Evolutionary conservation across 495 filamentous ascomycete genomes (phyloP).

Genomic region (Penicillium cosmopolitanum): DNA sequence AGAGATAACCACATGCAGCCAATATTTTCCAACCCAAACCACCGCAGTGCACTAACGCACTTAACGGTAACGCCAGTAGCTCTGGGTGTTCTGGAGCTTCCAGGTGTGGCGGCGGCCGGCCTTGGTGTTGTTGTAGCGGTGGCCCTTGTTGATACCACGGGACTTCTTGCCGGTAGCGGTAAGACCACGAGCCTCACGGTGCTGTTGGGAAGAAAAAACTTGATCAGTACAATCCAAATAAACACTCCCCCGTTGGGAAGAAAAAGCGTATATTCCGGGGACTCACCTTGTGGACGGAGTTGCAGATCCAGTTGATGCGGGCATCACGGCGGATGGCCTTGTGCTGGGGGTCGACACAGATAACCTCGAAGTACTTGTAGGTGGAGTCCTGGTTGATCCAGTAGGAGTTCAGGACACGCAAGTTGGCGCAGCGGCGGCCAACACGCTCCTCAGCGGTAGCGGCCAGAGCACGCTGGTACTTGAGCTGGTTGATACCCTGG

Average conservation of each 20-base stretch:
- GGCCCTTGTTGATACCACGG: conserved; percentile 97
- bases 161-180: conserved; percentile 99
- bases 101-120: conserved; percentile 97
- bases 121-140: conserved; percentile 96
- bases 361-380: conserved; percentile 99
- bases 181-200: conserved; percentile 95
- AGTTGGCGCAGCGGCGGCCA: conserved; percentile 95
- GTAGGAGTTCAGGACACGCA: conserved; percentile 99
- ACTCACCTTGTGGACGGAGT: conserved; percentile 91
- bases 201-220: conserved; percentile 47
- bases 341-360: conserved; percentile 99
- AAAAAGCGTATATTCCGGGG: background rate
- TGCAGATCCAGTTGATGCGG: conserved; percentile 99
- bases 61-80: conserved; percentile 85
- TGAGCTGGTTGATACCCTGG: conserved; percentile 99
- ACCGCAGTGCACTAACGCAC: conserved; percentile 36
- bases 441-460: conserved; percentile 99
- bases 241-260: background rate
- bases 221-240: conserved; percentile 25
- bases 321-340: conserved; percentile 99
- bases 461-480: conserved; percentile 98
- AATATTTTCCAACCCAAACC: conserved; percentile 38
- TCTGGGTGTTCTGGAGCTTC: conserved; percentile 98
- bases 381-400: conserved; percentile 99
- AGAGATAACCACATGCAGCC: conserved; percentile 47